Evolutionary conservation across 192 early-diverging fungal genomes (phyloP).

Genomic region (Mortierella alpina): DNA sequence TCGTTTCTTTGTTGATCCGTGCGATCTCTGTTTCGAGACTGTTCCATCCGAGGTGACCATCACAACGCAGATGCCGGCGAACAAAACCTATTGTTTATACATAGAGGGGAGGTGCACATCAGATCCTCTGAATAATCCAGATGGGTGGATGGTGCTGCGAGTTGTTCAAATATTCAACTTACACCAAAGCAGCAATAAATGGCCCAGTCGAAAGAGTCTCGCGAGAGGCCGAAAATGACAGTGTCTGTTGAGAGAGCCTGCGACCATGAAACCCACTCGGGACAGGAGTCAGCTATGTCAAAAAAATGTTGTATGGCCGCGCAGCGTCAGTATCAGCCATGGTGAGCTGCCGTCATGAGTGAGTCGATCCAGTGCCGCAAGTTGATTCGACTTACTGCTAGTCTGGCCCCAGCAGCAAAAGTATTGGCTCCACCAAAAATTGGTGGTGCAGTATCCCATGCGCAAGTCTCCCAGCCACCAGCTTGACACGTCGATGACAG

Average conservation of each 20-base stretch:
- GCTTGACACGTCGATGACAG: slow-evolving; percentile 76
- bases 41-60: slow-evolving; percentile 54
- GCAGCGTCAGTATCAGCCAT: no score
- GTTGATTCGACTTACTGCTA: slow-evolving; percentile 25
- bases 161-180: slow-evolving; percentile 1
- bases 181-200: slow-evolving; percentile 55
- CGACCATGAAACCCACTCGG: slow-evolving; percentile 55
- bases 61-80: slow-evolving; percentile 45
- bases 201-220: slow-evolving; percentile 54
- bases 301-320: not conserved
- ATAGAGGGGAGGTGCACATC: no score
- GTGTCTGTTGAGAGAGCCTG: slow-evolving; percentile 24
- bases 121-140: no score
- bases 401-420: slow-evolving; percentile 82
- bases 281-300: slow-evolving; percentile 24
- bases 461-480: slow-evolving; percentile 89
- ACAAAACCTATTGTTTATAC: slow-evolving; percentile 19
- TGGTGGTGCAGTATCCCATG: slow-evolving; percentile 81
- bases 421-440: slow-evolving; percentile 79
- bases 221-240: slow-evolving; percentile 27
- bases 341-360: no score
- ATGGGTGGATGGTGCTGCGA: not conserved
- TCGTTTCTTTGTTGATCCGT: slow-evolving; percentile 38
- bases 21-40: slow-evolving; percentile 45
- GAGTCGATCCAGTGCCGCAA: no score